phyloP scores from a whole-genome alignment of 2,329 filamentous ascomycete genomes.

The Exophiala dermatitidis region DNA sequence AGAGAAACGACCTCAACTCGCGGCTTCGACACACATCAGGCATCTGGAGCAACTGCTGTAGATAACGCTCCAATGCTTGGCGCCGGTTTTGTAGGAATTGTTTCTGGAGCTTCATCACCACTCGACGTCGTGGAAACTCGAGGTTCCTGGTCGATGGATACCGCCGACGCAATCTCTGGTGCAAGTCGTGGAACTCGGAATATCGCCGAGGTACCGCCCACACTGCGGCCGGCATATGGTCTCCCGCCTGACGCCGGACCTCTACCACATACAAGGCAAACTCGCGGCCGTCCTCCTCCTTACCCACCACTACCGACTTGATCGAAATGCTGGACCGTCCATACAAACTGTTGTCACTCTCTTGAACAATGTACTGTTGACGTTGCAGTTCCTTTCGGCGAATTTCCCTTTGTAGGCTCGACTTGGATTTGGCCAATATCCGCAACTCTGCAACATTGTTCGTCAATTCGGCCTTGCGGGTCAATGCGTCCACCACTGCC shows the following conservation, averaged over 20 bases:
- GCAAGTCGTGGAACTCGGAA: conserved; percentile 92
- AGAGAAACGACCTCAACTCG: conserved; percentile 86
- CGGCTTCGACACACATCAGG: conserved; percentile 92
- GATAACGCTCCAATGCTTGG: conserved; percentile 73
- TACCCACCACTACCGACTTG: conserved; percentile 85
- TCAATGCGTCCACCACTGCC: conserved; percentile 82
- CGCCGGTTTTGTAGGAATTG: conserved; percentile 91
- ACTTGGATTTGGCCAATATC: conserved; percentile 87
- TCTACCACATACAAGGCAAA: conserved; percentile 87
- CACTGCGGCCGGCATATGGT: conserved; percentile 92
- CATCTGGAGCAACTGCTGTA: conserved; percentile 71
- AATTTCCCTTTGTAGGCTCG: conserved; percentile 86
- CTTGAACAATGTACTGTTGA: conserved; percentile 94
- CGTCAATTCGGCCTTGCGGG: conserved; percentile 88
- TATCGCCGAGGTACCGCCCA: conserved; percentile 92
- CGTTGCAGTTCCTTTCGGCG: conserved; percentile 89
- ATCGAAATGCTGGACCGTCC: conserved; percentile 85
- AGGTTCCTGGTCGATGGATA: conserved; percentile 84
- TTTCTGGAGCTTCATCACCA: conserved; percentile 93
- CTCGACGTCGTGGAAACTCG: conserved; percentile 83
- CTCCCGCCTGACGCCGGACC: conserved; percentile 79
- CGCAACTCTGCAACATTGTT: conserved; percentile 92
- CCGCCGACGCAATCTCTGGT: conserved; percentile 74
- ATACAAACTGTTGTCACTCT: conserved; percentile 95
- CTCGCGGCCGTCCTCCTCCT: conserved; percentile 85